These are phyloP conservation scores for Cornus kousa DNA, from an alignment of 148 eudicot species.

Conservation along the genomic window DNA sequence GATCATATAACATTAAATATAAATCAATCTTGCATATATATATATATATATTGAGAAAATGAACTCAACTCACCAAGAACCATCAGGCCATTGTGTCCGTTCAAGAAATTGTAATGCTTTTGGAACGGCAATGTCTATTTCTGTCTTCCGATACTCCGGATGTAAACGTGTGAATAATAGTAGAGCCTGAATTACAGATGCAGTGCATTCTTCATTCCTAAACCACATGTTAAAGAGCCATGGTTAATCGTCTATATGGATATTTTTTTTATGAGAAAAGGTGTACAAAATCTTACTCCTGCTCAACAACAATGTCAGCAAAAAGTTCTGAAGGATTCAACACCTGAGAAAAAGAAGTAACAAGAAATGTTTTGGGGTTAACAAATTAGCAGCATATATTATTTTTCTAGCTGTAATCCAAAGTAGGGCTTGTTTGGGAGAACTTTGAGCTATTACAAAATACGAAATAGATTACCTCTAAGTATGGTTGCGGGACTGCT, in stretches of 20 bases:
- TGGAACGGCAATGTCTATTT: constrained; percentile 6
- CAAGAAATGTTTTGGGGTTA: too few relatives aligned
- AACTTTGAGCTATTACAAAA: too few relatives aligned
- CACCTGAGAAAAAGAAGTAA: background rate
- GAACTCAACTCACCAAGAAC: constrained; percentile 8
- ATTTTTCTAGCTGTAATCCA: background rate
- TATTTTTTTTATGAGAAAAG: too few relatives aligned
- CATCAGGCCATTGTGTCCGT: background rate
- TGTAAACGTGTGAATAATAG: background rate
- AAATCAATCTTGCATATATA: too few relatives aligned
- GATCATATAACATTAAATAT: too few relatives aligned
- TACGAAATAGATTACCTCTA: background rate
- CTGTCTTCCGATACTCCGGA: background rate
- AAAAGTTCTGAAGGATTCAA: constrained; percentile 15
- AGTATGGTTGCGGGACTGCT: background rate
- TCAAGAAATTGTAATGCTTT: background rate
- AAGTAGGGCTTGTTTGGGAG: background rate
- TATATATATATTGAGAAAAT: background rate
- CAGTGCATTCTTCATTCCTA: constrained; percentile 10
- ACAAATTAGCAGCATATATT: background rate
- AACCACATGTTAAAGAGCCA: background rate
- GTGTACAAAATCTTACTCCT: constrained; percentile 1
- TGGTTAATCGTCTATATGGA: background rate
- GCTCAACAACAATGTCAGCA: constrained; percentile 8
- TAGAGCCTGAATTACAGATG: constrained; percentile 4